A percentile compares a stretch with the other conserved stretches of the same genome.
phyloP scores from a whole-genome alignment of 2,329 filamentous ascomycete species.

The Aspergillus cejpii region DNA sequence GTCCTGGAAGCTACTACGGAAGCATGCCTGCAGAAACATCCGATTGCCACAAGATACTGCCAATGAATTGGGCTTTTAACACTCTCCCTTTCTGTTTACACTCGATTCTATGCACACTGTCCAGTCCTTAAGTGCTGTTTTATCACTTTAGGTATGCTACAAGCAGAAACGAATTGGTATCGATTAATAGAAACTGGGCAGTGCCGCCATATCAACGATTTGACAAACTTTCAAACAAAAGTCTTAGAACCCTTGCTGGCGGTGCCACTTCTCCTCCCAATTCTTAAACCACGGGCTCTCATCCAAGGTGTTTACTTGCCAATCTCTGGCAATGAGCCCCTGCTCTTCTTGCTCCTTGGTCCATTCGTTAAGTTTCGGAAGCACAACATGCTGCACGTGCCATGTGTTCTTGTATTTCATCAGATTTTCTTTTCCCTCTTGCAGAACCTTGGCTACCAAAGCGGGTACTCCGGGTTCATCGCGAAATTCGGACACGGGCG shows the following conservation, averaged over 20 bases:
- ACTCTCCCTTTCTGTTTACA: background rate
- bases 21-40: too few relatives aligned
- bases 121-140: background rate
- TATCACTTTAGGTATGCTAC: background rate
- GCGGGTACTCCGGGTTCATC: constrained; percentile 68
- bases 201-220: background rate
- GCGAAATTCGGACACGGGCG: constrained; percentile 61
- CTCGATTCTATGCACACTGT: background rate
- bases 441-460: constrained; percentile 61
- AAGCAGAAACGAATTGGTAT: background rate
- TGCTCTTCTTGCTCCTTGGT: constrained; percentile 59
- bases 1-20: too few relatives aligned
- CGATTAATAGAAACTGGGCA: background rate
- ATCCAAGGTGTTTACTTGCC: constrained; percentile 62
- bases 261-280: constrained; percentile 69
- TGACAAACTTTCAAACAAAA: background rate
- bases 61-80: too few relatives aligned
- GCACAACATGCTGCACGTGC: constrained; percentile 67
- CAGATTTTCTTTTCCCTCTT: constrained; percentile 61
- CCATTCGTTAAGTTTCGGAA: constrained; percentile 59
- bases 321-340: constrained; percentile 54
- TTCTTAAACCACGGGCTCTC: constrained; percentile 70
- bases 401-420: constrained; percentile 78
- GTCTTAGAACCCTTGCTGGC: constrained; percentile 53
- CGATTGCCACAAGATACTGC: too few relatives aligned